Conservation (phyloP, 768 basidiomycete species). For the Kondoa subrosea region DNA sequence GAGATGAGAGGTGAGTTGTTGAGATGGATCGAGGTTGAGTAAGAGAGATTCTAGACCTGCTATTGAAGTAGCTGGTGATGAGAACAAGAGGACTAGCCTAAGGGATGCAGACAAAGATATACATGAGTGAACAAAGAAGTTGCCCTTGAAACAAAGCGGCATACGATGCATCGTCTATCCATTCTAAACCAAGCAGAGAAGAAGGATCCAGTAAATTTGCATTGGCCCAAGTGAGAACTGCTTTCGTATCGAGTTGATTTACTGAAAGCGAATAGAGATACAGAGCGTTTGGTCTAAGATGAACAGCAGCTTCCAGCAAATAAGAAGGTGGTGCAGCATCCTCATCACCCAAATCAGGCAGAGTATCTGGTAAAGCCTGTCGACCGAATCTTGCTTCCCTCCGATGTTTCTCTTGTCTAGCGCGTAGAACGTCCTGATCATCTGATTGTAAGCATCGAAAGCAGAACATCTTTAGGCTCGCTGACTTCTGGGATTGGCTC, state of each 20-base stretch:
- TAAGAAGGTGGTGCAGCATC: background rate
- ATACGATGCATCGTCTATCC: too few relatives aligned
- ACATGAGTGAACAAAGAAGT: too few relatives aligned
- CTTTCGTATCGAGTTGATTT: background rate
- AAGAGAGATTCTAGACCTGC: background rate
- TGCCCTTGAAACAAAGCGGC: too few relatives aligned
- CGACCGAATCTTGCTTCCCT: background rate
- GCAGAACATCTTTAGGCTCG: too few relatives aligned
- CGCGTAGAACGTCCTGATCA: background rate
- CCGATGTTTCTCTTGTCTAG: background rate
- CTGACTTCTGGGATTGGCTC: too few relatives aligned
- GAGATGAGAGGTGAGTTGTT: background rate
- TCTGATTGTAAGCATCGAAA: too few relatives aligned
- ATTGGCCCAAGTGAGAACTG: conserved; percentile 2
- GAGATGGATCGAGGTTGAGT: background rate
- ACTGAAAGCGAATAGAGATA: background rate
- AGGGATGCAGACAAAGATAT: too few relatives aligned
- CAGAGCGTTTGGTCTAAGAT: background rate
- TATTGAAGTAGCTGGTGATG: background rate
- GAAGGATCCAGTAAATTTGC: background rate
- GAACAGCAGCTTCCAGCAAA: background rate
- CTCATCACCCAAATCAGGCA: background rate
- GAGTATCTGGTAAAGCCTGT: background rate
- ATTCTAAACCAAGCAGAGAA: conserved; percentile 3
- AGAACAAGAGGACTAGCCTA: background rate